A percentile compares a stretch with the other conserved stretches of the same genome.
These are phyloP conservation scores for Carex kokanica DNA, from an alignment of 176 grass and related monocot genomes.

Conservation along the genomic window DNA sequence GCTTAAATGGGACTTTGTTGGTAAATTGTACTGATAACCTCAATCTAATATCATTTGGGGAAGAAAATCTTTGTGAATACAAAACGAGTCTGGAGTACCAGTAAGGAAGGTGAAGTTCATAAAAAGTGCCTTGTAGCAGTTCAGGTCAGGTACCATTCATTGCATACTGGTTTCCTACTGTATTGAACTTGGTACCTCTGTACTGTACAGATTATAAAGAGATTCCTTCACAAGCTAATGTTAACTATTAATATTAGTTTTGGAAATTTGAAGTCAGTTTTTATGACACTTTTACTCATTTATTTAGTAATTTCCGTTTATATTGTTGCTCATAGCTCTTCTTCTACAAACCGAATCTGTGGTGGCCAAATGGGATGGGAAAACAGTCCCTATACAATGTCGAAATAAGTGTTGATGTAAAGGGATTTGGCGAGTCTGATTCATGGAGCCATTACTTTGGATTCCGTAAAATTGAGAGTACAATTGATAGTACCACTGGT, in stretches of 20 bases:
- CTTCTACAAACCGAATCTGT: constrained; percentile 96
- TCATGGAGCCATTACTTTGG: constrained; percentile 78
- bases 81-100: background rate
- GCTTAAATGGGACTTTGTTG: background rate
- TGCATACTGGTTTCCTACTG: background rate
- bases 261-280: background rate
- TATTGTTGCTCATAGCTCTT: constrained; percentile 52
- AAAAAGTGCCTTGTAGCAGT: background rate
- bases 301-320: background rate
- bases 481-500: constrained; percentile 71
- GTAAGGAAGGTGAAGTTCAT: background rate
- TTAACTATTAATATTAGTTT: background rate
- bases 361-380: constrained; percentile 99
- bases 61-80: background rate
- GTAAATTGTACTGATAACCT: background rate
- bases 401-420: constrained; percentile 72
- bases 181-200: background rate
- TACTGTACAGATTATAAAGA: background rate
- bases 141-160: background rate
- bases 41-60: background rate
- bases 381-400: constrained; percentile 75
- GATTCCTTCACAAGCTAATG: background rate
- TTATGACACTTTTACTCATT: background rate
- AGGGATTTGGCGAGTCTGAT: constrained; percentile 86
- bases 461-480: constrained; percentile 84